Base-by-base conservation (phyloP, 1,284 basidiomycete species). In the Taiwanofungus camphoratus region DNA sequence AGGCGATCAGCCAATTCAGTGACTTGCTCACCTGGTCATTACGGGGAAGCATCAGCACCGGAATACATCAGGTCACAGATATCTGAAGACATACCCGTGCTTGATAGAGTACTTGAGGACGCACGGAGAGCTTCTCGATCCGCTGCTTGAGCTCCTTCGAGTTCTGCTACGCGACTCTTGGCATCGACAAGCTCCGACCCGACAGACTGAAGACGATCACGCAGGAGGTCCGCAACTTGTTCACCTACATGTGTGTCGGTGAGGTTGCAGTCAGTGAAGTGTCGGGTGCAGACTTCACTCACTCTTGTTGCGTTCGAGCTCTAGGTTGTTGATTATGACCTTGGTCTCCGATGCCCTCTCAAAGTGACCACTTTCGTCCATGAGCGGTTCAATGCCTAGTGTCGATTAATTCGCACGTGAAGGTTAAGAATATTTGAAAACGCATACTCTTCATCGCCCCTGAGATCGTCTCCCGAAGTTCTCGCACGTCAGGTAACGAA, bases 211-310 rank as follows among this genome's bases (percentile, higher is more conserved):
- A 68, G 53, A 35, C 60, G 58, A 37, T 66, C 65, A 9, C 64
- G 62, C 3, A 66, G 55, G 3, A 68, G 49, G 36, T 67, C 64
- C 9, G 60, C 53, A 2, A 66, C 65, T 46, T 68, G 60, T 21
- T 60, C 58, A 16, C 58, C 65, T 68, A 35, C 13, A 39, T 36
- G 39, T 19, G 30, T 37, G 19, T 24, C 19, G 23, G 13, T 23
- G 5, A 39, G 4, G 5, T 4, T 27, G 33, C n/a, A 21, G 22
- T 34, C 15, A 45, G 24, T 36, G 30, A 13, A 13, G 16, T 12
- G 11, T 3, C 20, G 27, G 36, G 18, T 21, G 15, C 13, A 41
- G 4, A 16, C 15, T 9, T 8, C n/a, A 36, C 55, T 40, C 39
- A 61, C 65, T 53, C 26, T 57, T 60, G 0, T 52, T 45, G 43